phyloP scores from a whole-genome alignment of 2,329 filamentous ascomycete species.

The Claviceps capensis region DNA sequence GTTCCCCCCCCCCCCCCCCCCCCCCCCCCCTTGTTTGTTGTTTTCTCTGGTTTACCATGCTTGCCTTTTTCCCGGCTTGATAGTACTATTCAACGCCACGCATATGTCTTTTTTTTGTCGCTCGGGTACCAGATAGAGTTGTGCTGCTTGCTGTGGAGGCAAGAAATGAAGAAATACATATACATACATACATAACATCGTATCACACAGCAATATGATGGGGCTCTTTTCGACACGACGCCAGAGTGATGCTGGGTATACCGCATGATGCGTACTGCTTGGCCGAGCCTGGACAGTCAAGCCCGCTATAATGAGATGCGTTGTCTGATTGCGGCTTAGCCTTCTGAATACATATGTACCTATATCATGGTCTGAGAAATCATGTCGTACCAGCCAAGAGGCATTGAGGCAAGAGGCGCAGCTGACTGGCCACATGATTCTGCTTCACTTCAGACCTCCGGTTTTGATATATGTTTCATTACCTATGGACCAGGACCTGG shows the following conservation, averaged over 20 bases:
- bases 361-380: too few relatives aligned
- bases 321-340: too few relatives aligned
- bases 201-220: neutral
- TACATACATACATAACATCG: neutral
- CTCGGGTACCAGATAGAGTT: constrained; percentile 1
- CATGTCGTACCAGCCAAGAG: too few relatives aligned
- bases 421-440: too few relatives aligned
- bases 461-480: too few relatives aligned
- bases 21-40: too few relatives aligned
- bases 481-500: too few relatives aligned
- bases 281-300: neutral
- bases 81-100: constrained; percentile 1
- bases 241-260: neutral
- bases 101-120: neutral
- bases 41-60: neutral
- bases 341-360: too few relatives aligned
- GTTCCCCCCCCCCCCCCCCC: too few relatives aligned
- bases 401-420: too few relatives aligned
- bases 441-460: too few relatives aligned
- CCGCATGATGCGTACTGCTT: neutral
- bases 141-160: neutral
- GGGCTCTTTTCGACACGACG: neutral
- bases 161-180: neutral
- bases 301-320: too few relatives aligned
- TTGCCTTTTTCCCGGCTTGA: neutral